Base-by-base conservation (phyloP, 495 filamentous ascomycete species). In the Aspergillus diversus region DNA sequence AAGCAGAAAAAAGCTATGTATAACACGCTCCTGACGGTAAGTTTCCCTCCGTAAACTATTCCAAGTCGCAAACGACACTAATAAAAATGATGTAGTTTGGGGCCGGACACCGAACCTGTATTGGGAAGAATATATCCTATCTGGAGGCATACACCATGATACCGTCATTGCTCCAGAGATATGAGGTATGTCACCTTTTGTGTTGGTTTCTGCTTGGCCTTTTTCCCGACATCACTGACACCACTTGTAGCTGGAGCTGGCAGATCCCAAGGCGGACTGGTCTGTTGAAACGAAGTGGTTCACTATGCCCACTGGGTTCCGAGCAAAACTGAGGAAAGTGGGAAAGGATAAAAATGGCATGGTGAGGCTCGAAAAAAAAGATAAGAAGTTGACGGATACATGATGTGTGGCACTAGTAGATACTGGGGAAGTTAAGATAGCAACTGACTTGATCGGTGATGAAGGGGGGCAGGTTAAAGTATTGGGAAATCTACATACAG, bases 81-180 rank as follows among this genome's bases (percentile, higher is more conserved):
- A 27, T 1, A 27, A 27, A 2, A 27, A 27, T 27, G 21, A 27
- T 35, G 12, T 63, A 75, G 71, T 75, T 73, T 60, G 72, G 72
- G 7, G 66, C 61, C 0, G 72, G 72, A 9, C n/a, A 51, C n/a
- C 65, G 72, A 5, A 43, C 63, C 21, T 75, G 71, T 55, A 35
- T 75, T 3, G 72, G 72, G 5, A 67, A 60, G 39, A 21, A 73
- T 42, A 59, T 75, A 35, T 58, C 57, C 5, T 52, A 64, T 7
- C 27, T 75, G 46, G 72, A 75, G 49, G 63, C 71, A 5, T 67
- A 71, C 39, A 75, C 71, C 46, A 5, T 75, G 4, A 33, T 74
- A 17, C 66, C 72, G 11, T 16, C 34, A 0, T 2, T 60, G 4
- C 16, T 60, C 35, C 17, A 11, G 49, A 16, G 12, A 1, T 60